Base-by-base conservation (phyloP, 2,329 filamentous ascomycete species). In the Diaporthe sp. region DNA sequence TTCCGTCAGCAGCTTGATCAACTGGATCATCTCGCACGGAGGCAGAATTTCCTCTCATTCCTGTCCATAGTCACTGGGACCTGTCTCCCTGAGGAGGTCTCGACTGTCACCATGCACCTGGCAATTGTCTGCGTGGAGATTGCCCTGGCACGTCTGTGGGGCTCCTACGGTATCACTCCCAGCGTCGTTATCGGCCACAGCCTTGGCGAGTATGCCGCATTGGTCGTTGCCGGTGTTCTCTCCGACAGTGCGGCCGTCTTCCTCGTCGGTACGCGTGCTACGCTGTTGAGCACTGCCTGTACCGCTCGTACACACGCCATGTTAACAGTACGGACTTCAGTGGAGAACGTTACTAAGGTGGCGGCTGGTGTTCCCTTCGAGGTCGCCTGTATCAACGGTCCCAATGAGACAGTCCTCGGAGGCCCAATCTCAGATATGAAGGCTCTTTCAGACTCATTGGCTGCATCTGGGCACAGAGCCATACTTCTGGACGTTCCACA, bases 1-100 rank as follows among this genome's bases (percentile, higher is more conserved):
- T 83, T n/a, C 80, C 62, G 62, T 6, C 7, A 9, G 17, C 55
- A 58, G 55, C 49, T 55, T n/a, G 34, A 55, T 25, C 51, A 71
- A 31, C 6, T 44, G 9, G 34, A 44, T 13, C 9, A 22, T 55
- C 51, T 58, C 55, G 4, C 68, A 22, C 51, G 34, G 10, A 22
- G 19, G 12, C 51, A 58, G 37, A 3, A 17, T 7, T 71, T 71
- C 53, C 53, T 37, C 3, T 42, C 51, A 0, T 58, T 58, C 53
- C 25, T 57, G 22, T n/a, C 49, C 4, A n/a, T 31, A 15, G 9
- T 51, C 25, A 22, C 22, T 34, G 17, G 28, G 9, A 37, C 28
- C 15, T 9, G 17, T 37, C 6, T 5, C 8, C 28, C 13, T 19
- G 55, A 37, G n/a, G 7, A 9, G 7, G 7, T 58, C 3, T 12